Evolutionary conservation across 768 basidiomycete species (phyloP).

Genomic region (Mycena kentingensis): DNA sequence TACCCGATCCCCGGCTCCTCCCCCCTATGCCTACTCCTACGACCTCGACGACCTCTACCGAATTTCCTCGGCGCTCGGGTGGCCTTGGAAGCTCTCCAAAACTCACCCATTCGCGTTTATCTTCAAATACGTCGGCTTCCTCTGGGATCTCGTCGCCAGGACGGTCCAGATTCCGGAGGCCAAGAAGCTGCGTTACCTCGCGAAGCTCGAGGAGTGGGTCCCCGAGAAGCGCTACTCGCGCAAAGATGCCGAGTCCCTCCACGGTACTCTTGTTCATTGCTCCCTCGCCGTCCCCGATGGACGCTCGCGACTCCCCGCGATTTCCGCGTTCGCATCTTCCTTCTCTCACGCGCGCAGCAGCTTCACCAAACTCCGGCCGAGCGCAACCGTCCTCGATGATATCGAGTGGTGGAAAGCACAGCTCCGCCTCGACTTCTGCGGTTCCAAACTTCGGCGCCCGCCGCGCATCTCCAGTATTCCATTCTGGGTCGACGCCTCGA

Average conservation of each 20-base stretch:
- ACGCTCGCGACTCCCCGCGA: constrained; percentile 28
- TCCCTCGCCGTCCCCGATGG: constrained; percentile 32
- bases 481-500: too few relatives aligned
- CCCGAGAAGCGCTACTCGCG: constrained; percentile 3
- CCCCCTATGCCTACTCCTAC: too few relatives aligned
- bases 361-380: constrained; percentile 19
- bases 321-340: constrained; percentile 29
- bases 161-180: constrained; percentile 31
- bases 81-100: constrained; percentile 39
- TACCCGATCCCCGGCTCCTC: constrained; percentile 17
- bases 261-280: constrained; percentile 41
- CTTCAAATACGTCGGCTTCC: constrained; percentile 41
- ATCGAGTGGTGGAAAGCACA: constrained; percentile 29
- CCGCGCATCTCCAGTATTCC: constrained; percentile 10
- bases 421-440: constrained; percentile 10
- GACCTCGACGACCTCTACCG: constrained; percentile 25
- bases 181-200: constrained; percentile 34
- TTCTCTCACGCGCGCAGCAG: constrained; percentile 21
- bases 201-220: constrained; percentile 25
- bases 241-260: constrained; percentile 27
- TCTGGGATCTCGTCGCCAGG: constrained; percentile 33
- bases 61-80: constrained; percentile 28
- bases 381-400: constrained; percentile 16
- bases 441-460: constrained; percentile 8
- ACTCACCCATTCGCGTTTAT: constrained; percentile 25